phyloP scores from a whole-genome alignment of 345 rosid species.

The Orychophragmus violaceus region DNA sequence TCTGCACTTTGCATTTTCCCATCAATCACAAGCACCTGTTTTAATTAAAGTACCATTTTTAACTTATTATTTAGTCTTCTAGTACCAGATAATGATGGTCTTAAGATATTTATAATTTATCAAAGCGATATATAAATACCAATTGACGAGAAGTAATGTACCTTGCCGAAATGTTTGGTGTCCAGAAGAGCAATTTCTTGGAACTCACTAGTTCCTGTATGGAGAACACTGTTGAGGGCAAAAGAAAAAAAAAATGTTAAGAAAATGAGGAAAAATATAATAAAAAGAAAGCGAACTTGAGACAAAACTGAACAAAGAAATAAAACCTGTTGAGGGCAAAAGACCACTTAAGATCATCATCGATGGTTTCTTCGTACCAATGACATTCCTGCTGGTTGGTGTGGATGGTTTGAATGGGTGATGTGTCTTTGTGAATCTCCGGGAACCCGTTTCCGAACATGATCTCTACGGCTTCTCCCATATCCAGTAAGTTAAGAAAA shows the following conservation, averaged over 20 bases:
- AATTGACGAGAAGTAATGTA: background rate
- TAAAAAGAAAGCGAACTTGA: background rate
- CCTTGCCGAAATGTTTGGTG: conserved; percentile 92
- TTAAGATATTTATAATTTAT: background rate
- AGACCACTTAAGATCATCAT: conserved; percentile 91
- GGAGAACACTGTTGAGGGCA: conserved; percentile 51
- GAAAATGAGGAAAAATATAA: background rate
- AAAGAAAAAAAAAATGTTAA: background rate
- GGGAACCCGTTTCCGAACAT: conserved; percentile 45
- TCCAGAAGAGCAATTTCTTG: conserved; percentile 86
- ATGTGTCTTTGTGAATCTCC: conserved; percentile 38
- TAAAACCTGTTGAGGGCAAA: conserved; percentile 84
- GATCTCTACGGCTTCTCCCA: conserved; percentile 76
- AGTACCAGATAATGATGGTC: background rate
- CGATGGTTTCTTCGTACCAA: conserved; percentile 85
- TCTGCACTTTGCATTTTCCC: conserved; percentile 99
- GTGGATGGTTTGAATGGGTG: conserved; percentile 25
- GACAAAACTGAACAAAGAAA: background rate
- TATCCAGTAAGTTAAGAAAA: conserved; percentile 7
- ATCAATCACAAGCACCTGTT: conserved; percentile 79
- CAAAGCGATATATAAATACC: background rate
- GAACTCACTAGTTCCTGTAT: conserved; percentile 61
- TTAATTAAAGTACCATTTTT: background rate
- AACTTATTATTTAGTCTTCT: background rate
- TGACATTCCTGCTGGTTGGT: conserved; percentile 33